Percentiles rank a stretch among this genome's conserved stretches.
Conservation (phyloP, 495 filamentous ascomycete species). For the Neurospora sublineolata region DNA sequence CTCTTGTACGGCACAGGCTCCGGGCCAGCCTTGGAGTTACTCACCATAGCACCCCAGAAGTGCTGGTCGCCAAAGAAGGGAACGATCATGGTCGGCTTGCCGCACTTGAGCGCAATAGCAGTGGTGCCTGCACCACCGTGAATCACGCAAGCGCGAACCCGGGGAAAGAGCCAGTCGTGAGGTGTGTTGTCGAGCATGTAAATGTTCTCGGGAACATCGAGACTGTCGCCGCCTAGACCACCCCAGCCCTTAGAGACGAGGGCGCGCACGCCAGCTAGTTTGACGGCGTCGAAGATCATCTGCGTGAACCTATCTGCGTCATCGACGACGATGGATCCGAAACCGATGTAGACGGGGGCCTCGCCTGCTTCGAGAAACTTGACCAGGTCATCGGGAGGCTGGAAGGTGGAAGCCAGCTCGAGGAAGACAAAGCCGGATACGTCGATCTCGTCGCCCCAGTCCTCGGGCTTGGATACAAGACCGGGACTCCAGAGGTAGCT, state of each 20-base stretch:
- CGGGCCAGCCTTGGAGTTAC: constrained; percentile 53
- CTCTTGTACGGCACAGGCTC: constrained; percentile 62
- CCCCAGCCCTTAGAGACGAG: constrained; percentile 59
- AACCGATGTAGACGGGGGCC: constrained; percentile 50
- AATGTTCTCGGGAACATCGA: constrained; percentile 44
- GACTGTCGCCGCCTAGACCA: constrained; percentile 43
- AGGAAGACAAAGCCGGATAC: constrained; percentile 69
- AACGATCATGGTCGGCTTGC: constrained; percentile 54
- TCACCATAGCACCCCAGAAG: constrained; percentile 74
- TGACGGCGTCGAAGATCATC: constrained; percentile 52
- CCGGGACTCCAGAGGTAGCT: constrained; percentile 77
- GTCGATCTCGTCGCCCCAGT: constrained; percentile 63
- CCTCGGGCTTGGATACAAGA: constrained; percentile 65
- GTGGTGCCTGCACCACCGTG: constrained; percentile 60
- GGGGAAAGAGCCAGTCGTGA: constrained; percentile 59
- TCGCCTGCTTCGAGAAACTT: constrained; percentile 53
- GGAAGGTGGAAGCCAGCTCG: constrained; percentile 50
- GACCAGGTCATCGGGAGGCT: constrained; percentile 48
- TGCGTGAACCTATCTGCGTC: constrained; percentile 50
- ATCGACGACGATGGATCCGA: constrained; percentile 59
- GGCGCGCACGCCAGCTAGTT: constrained; percentile 46
- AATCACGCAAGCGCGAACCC: constrained; percentile 48
- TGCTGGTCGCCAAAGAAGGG: constrained; percentile 66
- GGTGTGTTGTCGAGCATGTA: constrained; percentile 56
- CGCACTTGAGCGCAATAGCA: constrained; percentile 51